Evolutionary conservation across 75 land plant genomes (phyloP), one percentile per base, ranked within the genome.

Genomic region (Ceratopteris richardii): DNA sequence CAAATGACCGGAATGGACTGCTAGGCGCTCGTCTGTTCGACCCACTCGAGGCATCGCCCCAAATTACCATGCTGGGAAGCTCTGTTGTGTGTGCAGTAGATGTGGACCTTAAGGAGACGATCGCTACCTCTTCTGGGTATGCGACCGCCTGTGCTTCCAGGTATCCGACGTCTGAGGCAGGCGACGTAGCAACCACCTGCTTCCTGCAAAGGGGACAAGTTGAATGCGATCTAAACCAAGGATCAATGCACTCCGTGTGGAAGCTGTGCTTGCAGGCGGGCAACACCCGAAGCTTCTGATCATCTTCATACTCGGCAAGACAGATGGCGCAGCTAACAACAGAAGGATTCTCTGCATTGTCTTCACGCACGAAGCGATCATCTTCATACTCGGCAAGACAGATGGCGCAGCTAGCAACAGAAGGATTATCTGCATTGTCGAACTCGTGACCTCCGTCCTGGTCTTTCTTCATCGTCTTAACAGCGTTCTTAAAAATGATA

Each of bases 351-450:
- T 40, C 42, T 14, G 9, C 13, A 9, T 10, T 9, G 14, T 40
- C 42, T 14, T 14, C 13, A 9, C 14, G 9, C 42, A 14, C 9
- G 56, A 20, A 6, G 4, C 16, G 29, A 43, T n/a, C 57, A 24
- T 82, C 86, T 33, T 68, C 80, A 22, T 82, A 86, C 43, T 82
- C 86, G n/a, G 76, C 72, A 58, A 86, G 29, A 56, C 90, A 86
- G 0, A 86, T 78, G 44, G 83, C 75, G 57, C 90, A 86, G 40
- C 82, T 85, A 9, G 9, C 42, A 14, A 40, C 13, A 9, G 42
- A 9, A 14, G 42, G 42, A 40, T 14, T 14, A 40, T 40, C 42
- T 14, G 9, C 13, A 9, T 10, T 9, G 14, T 40, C 42, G n/a
- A n/a, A n/a, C n/a, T n/a, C n/a, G n/a, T n/a, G n/a, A n/a, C n/a